These are phyloP conservation scores for Fusarium cyanostomum DNA, from an alignment of 2,329 filamentous ascomycete species.

Conservation along the genomic window DNA sequence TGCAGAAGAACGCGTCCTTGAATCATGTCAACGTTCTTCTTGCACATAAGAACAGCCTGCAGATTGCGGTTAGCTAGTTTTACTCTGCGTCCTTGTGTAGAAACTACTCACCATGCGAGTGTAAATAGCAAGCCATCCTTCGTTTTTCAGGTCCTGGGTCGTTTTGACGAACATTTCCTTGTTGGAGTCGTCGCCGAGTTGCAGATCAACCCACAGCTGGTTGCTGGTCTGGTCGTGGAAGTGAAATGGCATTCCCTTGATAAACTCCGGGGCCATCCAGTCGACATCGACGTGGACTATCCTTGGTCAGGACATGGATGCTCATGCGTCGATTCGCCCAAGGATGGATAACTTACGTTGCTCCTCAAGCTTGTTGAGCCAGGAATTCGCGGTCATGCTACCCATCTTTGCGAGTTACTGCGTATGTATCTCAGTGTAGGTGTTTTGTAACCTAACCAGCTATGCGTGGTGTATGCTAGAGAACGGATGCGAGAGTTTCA, in stretches of 20 bases:
- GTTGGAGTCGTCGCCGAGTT: conserved; percentile 56
- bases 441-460: not conserved
- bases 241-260: conserved; percentile 55
- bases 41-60: conserved; percentile 57
- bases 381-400: conserved; percentile 45
- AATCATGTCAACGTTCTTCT: conserved; percentile 57
- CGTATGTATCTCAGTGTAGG: not conserved
- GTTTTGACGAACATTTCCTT: conserved; percentile 53
- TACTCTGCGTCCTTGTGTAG: not conserved
- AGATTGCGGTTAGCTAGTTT: not conserved
- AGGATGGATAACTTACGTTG: conserved; percentile 45
- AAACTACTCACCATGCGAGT: conserved; percentile 52
- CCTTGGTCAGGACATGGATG: not conserved
- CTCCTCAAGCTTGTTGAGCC: conserved; percentile 56
- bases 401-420: conserved; percentile 39
- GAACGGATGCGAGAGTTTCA: not conserved
- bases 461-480: not conserved
- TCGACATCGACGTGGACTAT: conserved; percentile 62
- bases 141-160: conserved; percentile 54
- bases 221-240: conserved; percentile 62
- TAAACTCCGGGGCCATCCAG: conserved; percentile 61
- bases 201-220: conserved; percentile 58
- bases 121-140: conserved; percentile 59
- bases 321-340: accelerated
- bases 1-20: conserved; percentile 60